A percentile compares a stretch with the other conserved stretches of the same genome.
Conservation (phyloP, 495 filamentous ascomycete genomes). For the Daldinia childiae region DNA sequence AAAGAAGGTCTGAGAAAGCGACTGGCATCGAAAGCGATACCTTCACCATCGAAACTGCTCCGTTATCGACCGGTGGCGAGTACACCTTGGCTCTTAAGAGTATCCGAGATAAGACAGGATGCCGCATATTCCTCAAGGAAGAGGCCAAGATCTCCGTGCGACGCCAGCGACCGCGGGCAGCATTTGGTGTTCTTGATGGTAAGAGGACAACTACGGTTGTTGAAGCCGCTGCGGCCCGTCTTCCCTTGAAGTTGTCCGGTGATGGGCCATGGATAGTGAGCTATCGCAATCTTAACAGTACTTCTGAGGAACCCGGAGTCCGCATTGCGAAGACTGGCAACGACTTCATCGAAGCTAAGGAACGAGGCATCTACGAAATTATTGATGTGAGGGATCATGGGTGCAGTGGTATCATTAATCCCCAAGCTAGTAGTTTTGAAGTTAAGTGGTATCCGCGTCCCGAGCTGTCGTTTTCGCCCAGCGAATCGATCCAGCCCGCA, state of each 20-base stretch:
- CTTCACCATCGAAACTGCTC: constrained; percentile 76
- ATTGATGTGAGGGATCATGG: constrained; percentile 75
- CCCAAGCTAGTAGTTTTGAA: constrained; percentile 74
- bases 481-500: constrained; percentile 60
- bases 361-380: constrained; percentile 80
- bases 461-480: constrained; percentile 71
- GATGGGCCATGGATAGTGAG: constrained; percentile 81
- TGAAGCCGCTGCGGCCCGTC: constrained; percentile 73
- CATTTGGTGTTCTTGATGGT: constrained; percentile 84
- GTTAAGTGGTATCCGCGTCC: constrained; percentile 87
- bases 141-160: constrained; percentile 84
- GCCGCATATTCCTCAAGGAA: constrained; percentile 82
- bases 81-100: constrained; percentile 84
- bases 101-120: constrained; percentile 85
- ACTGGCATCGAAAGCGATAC: constrained; percentile 66
- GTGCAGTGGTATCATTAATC: constrained; percentile 83
- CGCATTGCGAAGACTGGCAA: constrained; percentile 71
- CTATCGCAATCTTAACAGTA: constrained; percentile 72
- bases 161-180: constrained; percentile 82
- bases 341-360: constrained; percentile 69
- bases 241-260: constrained; percentile 86
- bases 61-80: constrained; percentile 81
- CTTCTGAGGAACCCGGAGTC: constrained; percentile 54
- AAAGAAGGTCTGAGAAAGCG: constrained; percentile 73
- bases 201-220: constrained; percentile 75